Evolutionary conservation across 78 protist species (phyloP).

Genomic region (Anaeramoeba flamelloides): DNA sequence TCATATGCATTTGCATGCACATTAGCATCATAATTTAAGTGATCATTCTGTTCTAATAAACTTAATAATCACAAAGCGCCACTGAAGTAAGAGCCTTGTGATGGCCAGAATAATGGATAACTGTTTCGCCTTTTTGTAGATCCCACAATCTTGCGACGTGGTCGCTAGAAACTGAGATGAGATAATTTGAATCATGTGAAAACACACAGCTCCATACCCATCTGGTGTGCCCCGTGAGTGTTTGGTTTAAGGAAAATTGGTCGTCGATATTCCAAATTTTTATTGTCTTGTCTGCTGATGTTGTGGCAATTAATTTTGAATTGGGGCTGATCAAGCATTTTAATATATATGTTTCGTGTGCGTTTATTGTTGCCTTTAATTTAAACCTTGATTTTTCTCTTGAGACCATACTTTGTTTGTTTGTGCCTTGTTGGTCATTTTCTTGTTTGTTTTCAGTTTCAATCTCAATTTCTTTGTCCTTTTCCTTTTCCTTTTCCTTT

Average conservation of each 20-base stretch:
- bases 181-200: constrained; percentile 69
- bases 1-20: no score
- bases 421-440: no score
- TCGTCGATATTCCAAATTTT: constrained; percentile 49
- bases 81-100: constrained; percentile 34
- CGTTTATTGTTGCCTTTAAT: no score
- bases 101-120: constrained; percentile 62
- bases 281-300: constrained; percentile 70
- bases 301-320: constrained; percentile 59
- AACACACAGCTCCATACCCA: constrained; percentile 96
- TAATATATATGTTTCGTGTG: constrained; percentile 54
- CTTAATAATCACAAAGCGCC: no score
- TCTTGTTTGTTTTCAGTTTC: no score
- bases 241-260: constrained; percentile 26
- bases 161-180: constrained; percentile 74
- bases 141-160: constrained; percentile 73
- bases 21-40: no score
- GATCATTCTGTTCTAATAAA: no score
- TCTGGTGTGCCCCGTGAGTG: constrained; percentile 57
- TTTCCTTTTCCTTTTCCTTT: no score
- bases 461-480: no score
- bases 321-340: constrained; percentile 59
- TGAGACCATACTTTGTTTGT: no score
- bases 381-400: no score
- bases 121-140: constrained; percentile 57